Evolutionary conservation across 441 rosid genomes (phyloP), one percentile per base, ranked within the genome.

Genomic region (Jatropha podagrica): DNA sequence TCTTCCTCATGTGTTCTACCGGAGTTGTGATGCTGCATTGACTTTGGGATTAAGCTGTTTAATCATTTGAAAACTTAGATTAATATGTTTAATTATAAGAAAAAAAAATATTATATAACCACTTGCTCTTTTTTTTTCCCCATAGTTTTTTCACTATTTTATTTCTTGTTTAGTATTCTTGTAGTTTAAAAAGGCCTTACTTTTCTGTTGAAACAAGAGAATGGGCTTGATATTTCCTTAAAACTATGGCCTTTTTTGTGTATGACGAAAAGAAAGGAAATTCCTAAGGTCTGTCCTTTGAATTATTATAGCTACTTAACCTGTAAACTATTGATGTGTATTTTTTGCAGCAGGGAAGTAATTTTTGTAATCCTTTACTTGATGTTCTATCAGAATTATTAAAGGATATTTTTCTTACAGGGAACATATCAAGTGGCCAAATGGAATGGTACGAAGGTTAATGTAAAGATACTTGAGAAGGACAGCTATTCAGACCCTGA

Each of bases 391-490:
- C 55, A 23, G 69, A 54, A 64, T 69, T 64, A 73, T n/a, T 80
- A 55, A 17, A 71, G 26, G n/a, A 59, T 76, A 71, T 61, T 59
- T 83, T 49, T 32, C 66, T 65, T 73, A n/a, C 91, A 95, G 98
- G 99, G 99, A 71, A 80, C 88, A 56, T 95, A 91, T 89, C 99
- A 93, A 89, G 90, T 90, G 77, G 99, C 99, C 78, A 95, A 91
- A 82, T 95, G 99, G 99, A 95, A 95, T 74, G 99, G 99, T 75
- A 93, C 99, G 65, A 95, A 91, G 84, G 97, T 95, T 58, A 79
- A 90, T 54, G 99, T 90, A 12, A 95, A 95, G 96, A 95, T 95
- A 83, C 89, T 95, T 70, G 97, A 93, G 77, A 90, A 80, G 81
- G 95, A 92, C 73, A 85, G 89, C 82, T 87, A 81, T 74, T 77